These are phyloP conservation scores for Gynostemma pentaphyllum DNA, from an alignment of 306 rosid genomes.

Conservation along the genomic window DNA sequence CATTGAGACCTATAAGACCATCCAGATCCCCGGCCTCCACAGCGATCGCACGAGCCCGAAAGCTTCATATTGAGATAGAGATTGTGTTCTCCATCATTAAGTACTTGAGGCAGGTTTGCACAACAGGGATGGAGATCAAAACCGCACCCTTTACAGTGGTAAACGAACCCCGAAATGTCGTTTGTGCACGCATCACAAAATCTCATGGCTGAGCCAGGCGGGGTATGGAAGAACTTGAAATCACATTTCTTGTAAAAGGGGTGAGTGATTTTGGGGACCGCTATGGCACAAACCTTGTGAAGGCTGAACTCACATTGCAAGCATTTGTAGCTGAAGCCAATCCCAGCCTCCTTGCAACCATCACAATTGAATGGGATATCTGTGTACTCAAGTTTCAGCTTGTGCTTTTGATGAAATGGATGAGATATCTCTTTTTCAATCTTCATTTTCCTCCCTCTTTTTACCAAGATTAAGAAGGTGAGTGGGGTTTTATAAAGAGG, in stretches of 20 bases:
- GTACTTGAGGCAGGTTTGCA: slow-evolving; percentile 40
- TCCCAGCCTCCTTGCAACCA: slow-evolving; percentile 49
- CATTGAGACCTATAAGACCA: slow-evolving; percentile 40
- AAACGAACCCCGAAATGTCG: slow-evolving; percentile 29
- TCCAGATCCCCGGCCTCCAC: slow-evolving; percentile 36
- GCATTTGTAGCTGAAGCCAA: slow-evolving; percentile 42
- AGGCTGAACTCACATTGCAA: slow-evolving; percentile 27
- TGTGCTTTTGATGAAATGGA: slow-evolving; percentile 35
- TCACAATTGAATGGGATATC: slow-evolving; percentile 41
- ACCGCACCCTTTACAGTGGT: slow-evolving; percentile 35
- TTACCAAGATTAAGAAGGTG: neutral
- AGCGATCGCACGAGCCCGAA: slow-evolving; percentile 23
- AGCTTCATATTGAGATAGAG: slow-evolving; percentile 30
- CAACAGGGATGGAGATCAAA: slow-evolving; percentile 50
- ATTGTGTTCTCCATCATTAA: slow-evolving; percentile 27
- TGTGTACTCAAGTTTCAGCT: slow-evolving; percentile 26
- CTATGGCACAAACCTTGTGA: slow-evolving; percentile 39
- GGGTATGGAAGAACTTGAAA: slow-evolving; percentile 22
- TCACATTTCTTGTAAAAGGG: slow-evolving; percentile 30
- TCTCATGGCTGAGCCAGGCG: slow-evolving; percentile 22
- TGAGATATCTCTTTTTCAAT: slow-evolving; percentile 23
- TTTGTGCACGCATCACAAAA: slow-evolving; percentile 33
- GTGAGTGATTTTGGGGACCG: slow-evolving; percentile 18
- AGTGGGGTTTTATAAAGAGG: neutral
- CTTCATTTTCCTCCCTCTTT: neutral